These are phyloP conservation scores for Exophiala oligosperma DNA, from an alignment of 2,329 filamentous ascomycete species.

Conservation along the genomic window DNA sequence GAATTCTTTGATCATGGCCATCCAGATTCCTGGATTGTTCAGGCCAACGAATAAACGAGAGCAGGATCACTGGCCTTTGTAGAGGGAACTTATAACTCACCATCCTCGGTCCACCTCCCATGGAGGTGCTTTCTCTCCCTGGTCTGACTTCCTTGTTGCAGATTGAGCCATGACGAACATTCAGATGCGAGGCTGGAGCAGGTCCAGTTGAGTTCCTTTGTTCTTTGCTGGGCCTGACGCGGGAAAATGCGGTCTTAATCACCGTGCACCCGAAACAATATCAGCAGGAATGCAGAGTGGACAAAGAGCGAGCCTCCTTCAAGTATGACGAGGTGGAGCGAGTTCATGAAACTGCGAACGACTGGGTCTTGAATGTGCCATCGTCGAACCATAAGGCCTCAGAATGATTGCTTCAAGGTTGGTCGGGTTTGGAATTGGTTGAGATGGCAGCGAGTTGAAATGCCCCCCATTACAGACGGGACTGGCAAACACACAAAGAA, in stretches of 20 bases:
- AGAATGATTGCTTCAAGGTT: neutral
- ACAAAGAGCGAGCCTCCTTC: constrained; percentile 28
- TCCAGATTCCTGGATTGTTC: constrained; percentile 19
- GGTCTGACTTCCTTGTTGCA: constrained; percentile 9
- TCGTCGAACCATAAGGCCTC: neutral
- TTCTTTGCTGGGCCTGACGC: constrained; percentile 33
- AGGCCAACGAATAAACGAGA: constrained; percentile 18
- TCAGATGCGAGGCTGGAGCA: constrained; percentile 17
- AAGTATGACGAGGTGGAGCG: constrained; percentile 10
- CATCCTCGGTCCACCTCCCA: constrained; percentile 7
- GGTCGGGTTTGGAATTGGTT: constrained; percentile 14
- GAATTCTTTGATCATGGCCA: constrained; percentile 26
- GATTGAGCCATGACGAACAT: constrained; percentile 9
- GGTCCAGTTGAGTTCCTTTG: constrained; percentile 37
- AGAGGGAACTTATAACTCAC: constrained; percentile 13
- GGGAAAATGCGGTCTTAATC: constrained; percentile 34
- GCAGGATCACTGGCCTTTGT: constrained; percentile 18
- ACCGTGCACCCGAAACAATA: constrained; percentile 36
- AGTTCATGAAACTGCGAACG: constrained; percentile 10
- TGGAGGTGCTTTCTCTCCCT: constrained; percentile 10
- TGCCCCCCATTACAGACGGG: neutral
- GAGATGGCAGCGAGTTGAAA: constrained; percentile 5
- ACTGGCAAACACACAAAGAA: neutral
- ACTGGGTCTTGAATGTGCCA: constrained; percentile 2
- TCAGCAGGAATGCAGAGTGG: constrained; percentile 30